Conservation (phyloP, 2,329 filamentous ascomycete species). For the Fusarium algeriense region DNA sequence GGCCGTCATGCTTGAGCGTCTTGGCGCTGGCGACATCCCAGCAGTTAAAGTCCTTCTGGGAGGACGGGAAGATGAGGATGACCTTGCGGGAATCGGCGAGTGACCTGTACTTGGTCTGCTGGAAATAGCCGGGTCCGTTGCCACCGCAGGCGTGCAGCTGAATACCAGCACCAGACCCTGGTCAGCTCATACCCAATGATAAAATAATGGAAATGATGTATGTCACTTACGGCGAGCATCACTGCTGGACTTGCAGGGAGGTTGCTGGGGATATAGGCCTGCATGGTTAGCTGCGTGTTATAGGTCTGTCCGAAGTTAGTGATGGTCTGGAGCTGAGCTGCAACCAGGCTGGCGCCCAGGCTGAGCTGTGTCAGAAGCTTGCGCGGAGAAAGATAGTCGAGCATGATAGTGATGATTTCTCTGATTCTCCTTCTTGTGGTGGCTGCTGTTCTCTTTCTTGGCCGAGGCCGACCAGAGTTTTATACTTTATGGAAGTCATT, state of each 20-base stretch:
- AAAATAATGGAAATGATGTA: fast-evolving
- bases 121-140: conserved; percentile 6
- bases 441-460: fast-evolving
- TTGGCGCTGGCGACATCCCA: conserved; percentile 16
- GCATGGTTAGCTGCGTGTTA: conserved; percentile 1
- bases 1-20: conserved; percentile 12
- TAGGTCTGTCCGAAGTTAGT: conserved; percentile 17
- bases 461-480: not conserved
- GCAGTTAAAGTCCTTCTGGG: conserved; percentile 1
- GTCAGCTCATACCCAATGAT: not conserved
- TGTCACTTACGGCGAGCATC: conserved; percentile 1
- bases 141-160: conserved; percentile 11
- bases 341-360: conserved; percentile 10
- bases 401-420: not conserved
- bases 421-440: not conserved
- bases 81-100: conserved; percentile 5
- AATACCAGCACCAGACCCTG: fast-evolving
- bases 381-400: conserved; percentile 2
- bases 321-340: conserved; percentile 26
- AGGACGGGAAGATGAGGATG: conserved; percentile 8
- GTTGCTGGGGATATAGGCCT: conserved; percentile 7
- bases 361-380: conserved; percentile 16
- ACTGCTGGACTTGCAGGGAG: conserved; percentile 7
- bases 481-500: not conserved
- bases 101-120: conserved; percentile 7